These are phyloP conservation scores for Kwoniella bestiolae DNA, from an alignment of 768 basidiomycete species.

Conservation along the genomic window DNA sequence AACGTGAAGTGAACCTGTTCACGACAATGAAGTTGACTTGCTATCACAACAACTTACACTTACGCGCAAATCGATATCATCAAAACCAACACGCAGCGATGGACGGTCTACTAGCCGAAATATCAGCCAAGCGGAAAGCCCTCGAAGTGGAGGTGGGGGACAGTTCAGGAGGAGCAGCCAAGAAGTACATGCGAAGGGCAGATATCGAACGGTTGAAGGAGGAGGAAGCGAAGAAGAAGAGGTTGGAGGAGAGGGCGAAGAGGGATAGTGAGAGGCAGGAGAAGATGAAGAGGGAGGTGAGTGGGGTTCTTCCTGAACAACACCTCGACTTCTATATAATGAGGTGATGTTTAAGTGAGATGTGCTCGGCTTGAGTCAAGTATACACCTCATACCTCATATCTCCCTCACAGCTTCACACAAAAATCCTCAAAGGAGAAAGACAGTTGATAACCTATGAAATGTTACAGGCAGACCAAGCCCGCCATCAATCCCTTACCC, in stretches of 20 bases:
- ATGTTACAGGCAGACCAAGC: constrained; percentile 25
- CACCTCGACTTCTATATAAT: too few relatives aligned
- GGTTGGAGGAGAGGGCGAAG: constrained; percentile 39
- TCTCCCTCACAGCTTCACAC: too few relatives aligned
- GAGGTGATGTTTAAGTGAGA: too few relatives aligned
- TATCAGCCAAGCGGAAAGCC: constrained; percentile 82
- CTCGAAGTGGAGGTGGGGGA: constrained; percentile 60
- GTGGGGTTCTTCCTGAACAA: too few relatives aligned
- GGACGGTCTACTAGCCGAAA: constrained; percentile 89
- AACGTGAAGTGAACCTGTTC: too few relatives aligned
- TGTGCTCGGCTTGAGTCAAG: too few relatives aligned
- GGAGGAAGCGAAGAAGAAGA: constrained; percentile 58
- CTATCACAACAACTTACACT: background rate
- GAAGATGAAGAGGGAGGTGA: constrained; percentile 36
- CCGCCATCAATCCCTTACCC: constrained; percentile 26
- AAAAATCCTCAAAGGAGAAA: too few relatives aligned
- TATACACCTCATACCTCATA: too few relatives aligned
- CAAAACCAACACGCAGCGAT: too few relatives aligned
- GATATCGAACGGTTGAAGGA: constrained; percentile 73
- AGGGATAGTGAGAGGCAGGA: constrained; percentile 47
- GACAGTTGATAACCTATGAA: too few relatives aligned
- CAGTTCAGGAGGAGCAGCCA: constrained; percentile 47
- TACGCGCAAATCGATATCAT: constrained; percentile 4
- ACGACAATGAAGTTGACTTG: background rate
- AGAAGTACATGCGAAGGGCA: constrained; percentile 87